These are phyloP conservation scores for Endotrypanum monterogeii DNA, from an alignment of 208 protist genomes.

Conservation along the genomic window DNA sequence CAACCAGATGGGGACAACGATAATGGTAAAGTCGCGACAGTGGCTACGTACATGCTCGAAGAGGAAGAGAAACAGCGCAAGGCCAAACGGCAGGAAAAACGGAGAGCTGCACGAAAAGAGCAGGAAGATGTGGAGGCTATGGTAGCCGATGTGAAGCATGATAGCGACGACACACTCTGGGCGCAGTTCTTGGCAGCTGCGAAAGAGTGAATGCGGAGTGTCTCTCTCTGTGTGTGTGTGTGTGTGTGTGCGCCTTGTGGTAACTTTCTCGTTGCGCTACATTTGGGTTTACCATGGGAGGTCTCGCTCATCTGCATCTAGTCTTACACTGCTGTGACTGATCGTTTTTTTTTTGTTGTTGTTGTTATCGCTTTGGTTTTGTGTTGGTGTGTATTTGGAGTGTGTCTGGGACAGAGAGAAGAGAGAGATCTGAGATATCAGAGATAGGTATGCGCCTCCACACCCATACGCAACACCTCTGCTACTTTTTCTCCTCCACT, in stretches of 20 bases:
- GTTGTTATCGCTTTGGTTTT: background rate
- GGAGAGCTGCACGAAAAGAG: slow-evolving; percentile 22
- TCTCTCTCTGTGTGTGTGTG: background rate
- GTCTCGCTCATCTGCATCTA: background rate
- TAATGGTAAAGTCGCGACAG: slow-evolving; percentile 42
- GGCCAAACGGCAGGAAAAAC: slow-evolving; percentile 39
- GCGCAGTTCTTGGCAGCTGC: slow-evolving; percentile 36
- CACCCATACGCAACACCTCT: no score
- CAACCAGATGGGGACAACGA: slow-evolving; percentile 8
- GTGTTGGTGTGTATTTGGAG: background rate
- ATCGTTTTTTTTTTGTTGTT: background rate
- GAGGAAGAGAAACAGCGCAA: slow-evolving; percentile 55
- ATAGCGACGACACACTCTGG: slow-evolving; percentile 38
- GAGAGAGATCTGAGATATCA: no score
- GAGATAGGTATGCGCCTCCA: no score
- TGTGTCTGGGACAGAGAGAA: no score
- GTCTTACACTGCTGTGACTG: background rate
- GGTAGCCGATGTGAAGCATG: slow-evolving; percentile 23
- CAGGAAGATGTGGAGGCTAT: slow-evolving; percentile 30
- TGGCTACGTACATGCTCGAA: slow-evolving; percentile 54
- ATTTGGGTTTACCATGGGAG: background rate
- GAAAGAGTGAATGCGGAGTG: slow-evolving; percentile 15
- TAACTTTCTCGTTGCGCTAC: background rate
- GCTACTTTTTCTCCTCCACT: no score
- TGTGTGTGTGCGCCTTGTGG: background rate